Conservation (phyloP, 139 green algal genomes). For the Micromonas pusilla region DNA sequence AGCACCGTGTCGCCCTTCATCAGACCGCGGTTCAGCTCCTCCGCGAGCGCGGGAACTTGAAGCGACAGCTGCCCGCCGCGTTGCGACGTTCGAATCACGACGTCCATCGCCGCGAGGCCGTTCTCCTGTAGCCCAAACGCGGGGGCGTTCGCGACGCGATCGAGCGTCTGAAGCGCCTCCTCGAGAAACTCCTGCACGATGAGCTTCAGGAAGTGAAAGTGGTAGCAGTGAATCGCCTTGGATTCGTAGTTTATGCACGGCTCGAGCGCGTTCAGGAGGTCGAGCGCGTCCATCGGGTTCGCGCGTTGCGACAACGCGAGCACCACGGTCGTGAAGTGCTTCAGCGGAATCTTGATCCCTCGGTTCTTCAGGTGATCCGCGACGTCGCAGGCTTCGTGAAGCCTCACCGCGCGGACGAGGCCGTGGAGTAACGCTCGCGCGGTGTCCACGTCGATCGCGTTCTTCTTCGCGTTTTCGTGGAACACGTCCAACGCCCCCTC, state of each 20-base stretch:
- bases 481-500: background rate
- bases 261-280: constrained; percentile 2
- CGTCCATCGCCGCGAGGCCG: constrained; percentile 14
- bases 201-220: constrained; percentile 17
- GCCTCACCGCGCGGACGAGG: background rate
- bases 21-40: background rate
- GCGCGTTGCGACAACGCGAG: background rate
- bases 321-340: background rate
- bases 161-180: constrained; percentile 18
- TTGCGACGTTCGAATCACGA: background rate
- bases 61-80: background rate
- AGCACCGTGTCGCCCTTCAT: constrained; percentile 11
- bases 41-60: background rate
- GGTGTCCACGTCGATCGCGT: background rate
- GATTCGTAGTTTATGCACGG: constrained; percentile 10
- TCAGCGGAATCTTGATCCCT: constrained; percentile 16
- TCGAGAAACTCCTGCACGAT: constrained; percentile 21
- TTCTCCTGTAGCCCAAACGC: constrained; percentile 22
- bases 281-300: constrained; percentile 8
- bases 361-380: background rate
- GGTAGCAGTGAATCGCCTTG: background rate
- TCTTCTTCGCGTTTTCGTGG: background rate
- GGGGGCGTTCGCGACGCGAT: constrained; percentile 10
- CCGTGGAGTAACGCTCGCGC: background rate
- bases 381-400: background rate